Percentiles rank a stretch among this genome's conserved stretches.
phyloP scores from a whole-genome alignment of 1,284 basidiomycete species.

The Cutaneotrichosporon cavernicola region DNA sequence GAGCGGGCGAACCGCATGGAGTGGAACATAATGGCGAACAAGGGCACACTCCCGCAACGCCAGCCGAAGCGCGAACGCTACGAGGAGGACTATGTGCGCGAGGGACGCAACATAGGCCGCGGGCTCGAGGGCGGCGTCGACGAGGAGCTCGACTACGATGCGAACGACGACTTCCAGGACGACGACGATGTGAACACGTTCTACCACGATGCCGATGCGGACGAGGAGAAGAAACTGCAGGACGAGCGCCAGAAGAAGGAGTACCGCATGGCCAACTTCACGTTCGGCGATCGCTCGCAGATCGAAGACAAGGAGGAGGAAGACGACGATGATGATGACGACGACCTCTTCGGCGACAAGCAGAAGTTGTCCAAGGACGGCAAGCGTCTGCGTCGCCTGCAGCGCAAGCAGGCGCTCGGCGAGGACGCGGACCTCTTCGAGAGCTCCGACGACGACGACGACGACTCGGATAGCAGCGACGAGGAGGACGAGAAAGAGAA shows the following conservation, averaged over 20 bases:
- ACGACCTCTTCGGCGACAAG: conserved; percentile 35
- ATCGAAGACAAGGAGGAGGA: conserved; percentile 35
- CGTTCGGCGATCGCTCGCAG: conserved; percentile 46
- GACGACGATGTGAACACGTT: conserved; percentile 51
- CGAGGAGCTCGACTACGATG: conserved; percentile 50
- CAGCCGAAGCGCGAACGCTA: conserved; percentile 7
- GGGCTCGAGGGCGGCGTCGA: conserved; percentile 47
- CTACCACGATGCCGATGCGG: conserved; percentile 45
- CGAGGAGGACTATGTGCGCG: conserved; percentile 39
- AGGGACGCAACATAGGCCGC: conserved; percentile 38
- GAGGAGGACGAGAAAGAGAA: conserved; percentile 32
- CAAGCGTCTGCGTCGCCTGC: conserved; percentile 37
- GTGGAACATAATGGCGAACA: conserved; percentile 28
- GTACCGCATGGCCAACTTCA: conserved; percentile 45
- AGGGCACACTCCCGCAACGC: conserved; percentile 20
- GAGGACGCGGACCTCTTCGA: conserved; percentile 26
- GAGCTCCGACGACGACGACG: conserved; percentile 18
- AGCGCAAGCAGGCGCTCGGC: conserved; percentile 33
- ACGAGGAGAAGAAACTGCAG: conserved; percentile 44
- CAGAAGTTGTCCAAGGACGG: conserved; percentile 40
- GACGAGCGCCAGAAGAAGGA: conserved; percentile 47
- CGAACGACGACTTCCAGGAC: conserved; percentile 49
- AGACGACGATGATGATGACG: conserved; percentile 37
- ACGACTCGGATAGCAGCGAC: conserved; percentile 22
- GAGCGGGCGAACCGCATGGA: conserved; percentile 37